phyloP scores from a whole-genome alignment of 176 grass and related monocot species.

The Carex myosuroides region DNA sequence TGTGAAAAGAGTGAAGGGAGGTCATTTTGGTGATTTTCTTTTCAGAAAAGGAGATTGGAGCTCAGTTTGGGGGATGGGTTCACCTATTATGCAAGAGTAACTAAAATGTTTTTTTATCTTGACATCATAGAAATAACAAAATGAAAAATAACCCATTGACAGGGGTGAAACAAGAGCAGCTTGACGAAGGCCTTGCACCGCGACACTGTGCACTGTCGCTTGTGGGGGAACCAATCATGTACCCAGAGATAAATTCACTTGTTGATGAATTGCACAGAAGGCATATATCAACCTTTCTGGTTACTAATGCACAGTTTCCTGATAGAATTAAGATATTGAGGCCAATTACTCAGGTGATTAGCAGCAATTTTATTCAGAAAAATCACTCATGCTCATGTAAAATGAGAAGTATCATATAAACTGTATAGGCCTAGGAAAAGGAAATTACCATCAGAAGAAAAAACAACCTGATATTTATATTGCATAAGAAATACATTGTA shows the following conservation, averaged over 20 bases:
- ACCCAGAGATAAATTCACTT: slow-evolving; percentile 93
- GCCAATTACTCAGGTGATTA: slow-evolving; percentile 74
- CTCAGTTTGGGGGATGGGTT: not conserved
- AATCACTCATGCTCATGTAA: not conserved
- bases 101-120: not conserved
- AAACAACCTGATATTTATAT: not conserved
- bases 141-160: not conserved
- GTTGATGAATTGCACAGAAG: slow-evolving; percentile 76
- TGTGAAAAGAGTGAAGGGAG: not conserved
- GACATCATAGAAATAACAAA: not conserved
- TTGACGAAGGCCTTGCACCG: slow-evolving; percentile 74
- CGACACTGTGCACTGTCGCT: slow-evolving; percentile 95
- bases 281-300: slow-evolving; percentile 89
- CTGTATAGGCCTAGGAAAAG: not conserved
- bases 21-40: not conserved
- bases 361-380: not conserved
- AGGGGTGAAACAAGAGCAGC: slow-evolving; percentile 74
- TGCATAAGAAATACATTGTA: not conserved
- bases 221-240: slow-evolving; percentile 98
- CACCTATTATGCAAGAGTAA: not conserved
- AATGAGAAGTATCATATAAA: not conserved
- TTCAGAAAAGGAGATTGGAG: not conserved
- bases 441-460: not conserved
- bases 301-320: slow-evolving; percentile 99
- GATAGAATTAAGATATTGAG: slow-evolving; percentile 72